Evolutionary conservation across 75 land plant species (phyloP).

Genomic region (Picea sitchensis): DNA sequence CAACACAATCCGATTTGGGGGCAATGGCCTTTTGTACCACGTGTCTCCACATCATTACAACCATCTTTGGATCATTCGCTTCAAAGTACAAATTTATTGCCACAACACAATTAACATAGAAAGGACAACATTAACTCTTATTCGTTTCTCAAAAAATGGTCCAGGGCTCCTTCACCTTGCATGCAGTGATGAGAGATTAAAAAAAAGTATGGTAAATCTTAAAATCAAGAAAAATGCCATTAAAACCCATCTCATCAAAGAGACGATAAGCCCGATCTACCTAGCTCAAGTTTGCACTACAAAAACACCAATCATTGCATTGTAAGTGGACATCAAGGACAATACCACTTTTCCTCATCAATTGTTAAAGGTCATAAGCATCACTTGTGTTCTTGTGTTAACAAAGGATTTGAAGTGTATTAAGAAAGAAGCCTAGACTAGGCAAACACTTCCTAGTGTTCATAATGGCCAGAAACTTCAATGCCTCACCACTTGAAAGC

Average conservation of each 20-base stretch:
- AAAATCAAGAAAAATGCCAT: constrained; percentile 17
- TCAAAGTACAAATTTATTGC: constrained; percentile 20
- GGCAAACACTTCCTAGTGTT: too few species aligned
- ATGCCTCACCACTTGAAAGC: too few species aligned
- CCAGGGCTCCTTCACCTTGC: constrained; percentile 2
- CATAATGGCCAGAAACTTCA: too few species aligned
- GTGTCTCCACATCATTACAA: constrained; percentile 14
- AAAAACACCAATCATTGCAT: constrained; percentile 38
- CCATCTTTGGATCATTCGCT: constrained; percentile 10
- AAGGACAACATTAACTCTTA: constrained; percentile 15
- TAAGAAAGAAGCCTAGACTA: too few species aligned
- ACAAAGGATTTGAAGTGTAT: too few species aligned
- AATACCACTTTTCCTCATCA: constrained; percentile 15
- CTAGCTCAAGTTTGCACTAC: not conserved
- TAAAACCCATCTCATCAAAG: constrained; percentile 21
- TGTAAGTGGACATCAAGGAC: constrained; percentile 34
- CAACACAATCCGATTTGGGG: constrained; percentile 30
- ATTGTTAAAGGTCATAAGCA: constrained; percentile 27
- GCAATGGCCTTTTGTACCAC: constrained; percentile 1
- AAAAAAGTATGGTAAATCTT: constrained; percentile 19
- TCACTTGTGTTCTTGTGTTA: constrained; percentile 13
- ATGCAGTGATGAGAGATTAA: constrained; percentile 9
- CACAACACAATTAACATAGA: too few species aligned
- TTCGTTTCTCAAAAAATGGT: constrained; percentile 18
- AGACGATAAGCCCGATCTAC: not conserved